Evolutionary conservation across 805 yeast genomes (phyloP), one percentile per base, ranked within the genome.

Genomic region (Cyberlindnera veronae): DNA sequence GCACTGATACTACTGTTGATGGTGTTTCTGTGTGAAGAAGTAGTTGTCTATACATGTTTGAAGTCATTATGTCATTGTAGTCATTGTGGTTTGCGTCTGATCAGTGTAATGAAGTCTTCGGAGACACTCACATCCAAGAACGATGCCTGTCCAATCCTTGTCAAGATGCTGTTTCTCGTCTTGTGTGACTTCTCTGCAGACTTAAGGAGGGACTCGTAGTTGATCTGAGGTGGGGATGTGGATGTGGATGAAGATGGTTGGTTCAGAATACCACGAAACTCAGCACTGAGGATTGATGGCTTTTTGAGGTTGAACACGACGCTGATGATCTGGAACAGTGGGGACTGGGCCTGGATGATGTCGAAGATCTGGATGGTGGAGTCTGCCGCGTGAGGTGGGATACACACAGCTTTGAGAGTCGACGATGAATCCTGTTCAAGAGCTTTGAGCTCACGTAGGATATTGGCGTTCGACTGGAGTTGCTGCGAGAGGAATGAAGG

Each of bases 161-260:
- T 48, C 17, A 48, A 29, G 17, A 47, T n/a, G 6, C 34, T 35
- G 14, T 17, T 16, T 14, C 28, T 29, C 21, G 38, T 24, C 18
- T 27, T 20, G n/a, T 39, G 46, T 6, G 36, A 29, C 17, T 30
- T 20, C 22, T 39, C 41, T 1, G 51, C 51, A 30, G 45, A 35
- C 36, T 30, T 30, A 23, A 48, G n/a, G 14, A 48, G 34, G 2
- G 49, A 42, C 13, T 48, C 47, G 34, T 48, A 45, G 35, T 42
- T 45, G 32, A 45, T 40, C 24, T 41, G 39, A 14, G 33, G 14
- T 2, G 41, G 24, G 11, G 24, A 6, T 5, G 4, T 20, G 13
- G 30, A 8, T 16, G 27, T 21, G 14, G 20, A 26, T 5, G 14
- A 18, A 6, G 38, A 33, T 12, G 39, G 27, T 3, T 34, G 37